These are phyloP conservation scores for Stemphylium beticola DNA, from an alignment of 2,329 filamentous ascomycete species.

Conservation along the genomic window DNA sequence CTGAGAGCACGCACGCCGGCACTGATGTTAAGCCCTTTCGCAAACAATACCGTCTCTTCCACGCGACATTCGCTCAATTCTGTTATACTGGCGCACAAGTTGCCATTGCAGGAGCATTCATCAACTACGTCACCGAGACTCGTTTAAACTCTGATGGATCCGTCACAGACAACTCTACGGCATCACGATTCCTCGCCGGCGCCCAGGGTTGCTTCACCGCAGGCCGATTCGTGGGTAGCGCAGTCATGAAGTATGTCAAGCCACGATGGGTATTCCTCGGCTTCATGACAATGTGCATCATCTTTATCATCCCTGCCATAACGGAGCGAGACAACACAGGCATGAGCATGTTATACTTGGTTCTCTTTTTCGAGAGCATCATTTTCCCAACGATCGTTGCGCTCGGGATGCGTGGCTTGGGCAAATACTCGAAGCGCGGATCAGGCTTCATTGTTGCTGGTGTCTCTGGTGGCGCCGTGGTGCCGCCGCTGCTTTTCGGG, in stretches of 20 bases:
- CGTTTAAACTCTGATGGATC: conserved; percentile 17
- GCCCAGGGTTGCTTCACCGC: conserved; percentile 76
- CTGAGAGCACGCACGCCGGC: conserved; percentile 41
- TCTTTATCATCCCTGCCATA: conserved; percentile 63
- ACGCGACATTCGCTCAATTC: conserved; percentile 77
- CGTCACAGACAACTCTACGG: conserved; percentile 56
- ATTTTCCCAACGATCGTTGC: conserved; percentile 84
- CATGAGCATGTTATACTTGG: conserved; percentile 69
- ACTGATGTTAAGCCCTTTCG: conserved; percentile 58
- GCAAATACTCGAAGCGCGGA: conserved; percentile 77
- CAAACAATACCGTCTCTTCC: conserved; percentile 74
- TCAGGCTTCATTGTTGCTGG: conserved; percentile 75
- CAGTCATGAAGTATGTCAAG: conserved; percentile 70
- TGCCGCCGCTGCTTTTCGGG: conserved; percentile 73
- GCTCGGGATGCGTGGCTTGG: conserved; percentile 76
- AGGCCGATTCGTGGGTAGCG: conserved; percentile 72
- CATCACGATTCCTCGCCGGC: conserved; percentile 73
- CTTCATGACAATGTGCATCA: conserved; percentile 64
- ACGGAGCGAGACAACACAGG: conserved; percentile 59
- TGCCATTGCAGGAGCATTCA: conserved; percentile 55
- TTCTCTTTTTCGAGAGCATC: conserved; percentile 82
- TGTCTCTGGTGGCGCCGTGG: conserved; percentile 73
- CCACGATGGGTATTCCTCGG: conserved; percentile 73
- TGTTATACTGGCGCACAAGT: conserved; percentile 79
- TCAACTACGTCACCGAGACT: conserved; percentile 59